phyloP scores from a whole-genome alignment of 352 stramenopile species.

The Salisapilia sapeloensis region DNA sequence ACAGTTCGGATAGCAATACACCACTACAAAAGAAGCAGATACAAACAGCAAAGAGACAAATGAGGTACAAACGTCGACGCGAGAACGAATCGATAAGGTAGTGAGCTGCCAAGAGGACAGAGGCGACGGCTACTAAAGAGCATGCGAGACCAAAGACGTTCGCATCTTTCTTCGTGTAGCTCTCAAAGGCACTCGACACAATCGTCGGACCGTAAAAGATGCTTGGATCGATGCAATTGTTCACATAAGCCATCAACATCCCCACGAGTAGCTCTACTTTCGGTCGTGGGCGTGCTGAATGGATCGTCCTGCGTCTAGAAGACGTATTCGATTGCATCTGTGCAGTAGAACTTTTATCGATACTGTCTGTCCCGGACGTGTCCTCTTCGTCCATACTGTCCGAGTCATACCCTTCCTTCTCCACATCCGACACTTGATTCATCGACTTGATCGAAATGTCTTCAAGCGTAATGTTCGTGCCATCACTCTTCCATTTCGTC shows the following conservation, averaged over 20 bases:
- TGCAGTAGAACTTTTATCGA: too few relatives aligned
- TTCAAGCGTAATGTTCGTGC: too few relatives aligned
- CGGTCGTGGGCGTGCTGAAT: conserved; percentile 10
- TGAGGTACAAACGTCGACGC: conserved; percentile 48
- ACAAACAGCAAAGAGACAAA: conserved; percentile 52
- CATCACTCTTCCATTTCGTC: conserved; percentile 56
- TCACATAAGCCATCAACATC: conserved; percentile 67
- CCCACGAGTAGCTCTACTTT: conserved; percentile 56
- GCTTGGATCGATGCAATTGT: conserved; percentile 77
- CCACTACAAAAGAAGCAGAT: conserved; percentile 45
- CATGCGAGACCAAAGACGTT: conserved; percentile 68
- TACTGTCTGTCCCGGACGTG: too few relatives aligned
- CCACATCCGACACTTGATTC: too few relatives aligned
- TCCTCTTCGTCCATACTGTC: too few relatives aligned
- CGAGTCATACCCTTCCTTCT: too few relatives aligned
- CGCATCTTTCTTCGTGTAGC: conserved; percentile 39
- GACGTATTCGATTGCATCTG: too few relatives aligned
- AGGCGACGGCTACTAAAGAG: conserved; percentile 40
- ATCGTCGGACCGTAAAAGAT: conserved; percentile 81
- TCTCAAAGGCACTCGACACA: conserved; percentile 41
- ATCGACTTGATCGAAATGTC: too few relatives aligned
- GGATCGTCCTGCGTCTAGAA: too few relatives aligned
- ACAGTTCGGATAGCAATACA: conserved; percentile 49
- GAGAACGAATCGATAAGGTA: conserved; percentile 57
- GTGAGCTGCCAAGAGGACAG: conserved; percentile 40